Conservation (phyloP, 2,329 filamentous ascomycete genomes). For the Neonectria neomacrospora region DNA sequence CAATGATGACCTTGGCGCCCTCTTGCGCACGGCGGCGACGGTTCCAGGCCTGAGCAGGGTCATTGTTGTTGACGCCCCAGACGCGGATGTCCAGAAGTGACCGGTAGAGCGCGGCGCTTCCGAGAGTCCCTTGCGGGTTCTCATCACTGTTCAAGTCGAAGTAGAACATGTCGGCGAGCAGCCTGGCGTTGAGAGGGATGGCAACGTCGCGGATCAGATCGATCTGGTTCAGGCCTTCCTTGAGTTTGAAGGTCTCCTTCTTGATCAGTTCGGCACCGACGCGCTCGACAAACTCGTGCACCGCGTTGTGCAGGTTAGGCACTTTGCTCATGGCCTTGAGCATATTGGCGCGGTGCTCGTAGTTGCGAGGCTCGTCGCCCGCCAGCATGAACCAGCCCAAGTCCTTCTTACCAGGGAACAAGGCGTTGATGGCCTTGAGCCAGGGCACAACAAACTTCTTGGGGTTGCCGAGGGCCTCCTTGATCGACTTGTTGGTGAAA, state of each 20-base stretch:
- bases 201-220: constrained; percentile 64
- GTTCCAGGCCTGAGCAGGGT: constrained; percentile 59
- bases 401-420: constrained; percentile 53
- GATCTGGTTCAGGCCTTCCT: constrained; percentile 52
- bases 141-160: constrained; percentile 67
- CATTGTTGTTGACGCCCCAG: constrained; percentile 60
- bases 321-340: constrained; percentile 49
- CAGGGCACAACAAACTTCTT: constrained; percentile 50
- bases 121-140: constrained; percentile 61
- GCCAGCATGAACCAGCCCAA: constrained; percentile 53
- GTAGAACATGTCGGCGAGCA: constrained; percentile 67
- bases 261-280: constrained; percentile 54
- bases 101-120: constrained; percentile 54
- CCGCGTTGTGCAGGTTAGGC: constrained; percentile 46
- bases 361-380: constrained; percentile 49
- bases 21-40: constrained; percentile 57
- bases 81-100: constrained; percentile 56
- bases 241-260: constrained; percentile 52
- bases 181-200: constrained; percentile 66
- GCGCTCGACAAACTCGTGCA: constrained; percentile 48
- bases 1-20: constrained; percentile 49
- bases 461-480: constrained; percentile 47
- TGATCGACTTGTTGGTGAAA: constrained; percentile 43
- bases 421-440: constrained; percentile 44
- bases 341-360: constrained; percentile 46